Conservation (phyloP, 108 stramenopile species). For the Epithemia pelagica region DNA sequence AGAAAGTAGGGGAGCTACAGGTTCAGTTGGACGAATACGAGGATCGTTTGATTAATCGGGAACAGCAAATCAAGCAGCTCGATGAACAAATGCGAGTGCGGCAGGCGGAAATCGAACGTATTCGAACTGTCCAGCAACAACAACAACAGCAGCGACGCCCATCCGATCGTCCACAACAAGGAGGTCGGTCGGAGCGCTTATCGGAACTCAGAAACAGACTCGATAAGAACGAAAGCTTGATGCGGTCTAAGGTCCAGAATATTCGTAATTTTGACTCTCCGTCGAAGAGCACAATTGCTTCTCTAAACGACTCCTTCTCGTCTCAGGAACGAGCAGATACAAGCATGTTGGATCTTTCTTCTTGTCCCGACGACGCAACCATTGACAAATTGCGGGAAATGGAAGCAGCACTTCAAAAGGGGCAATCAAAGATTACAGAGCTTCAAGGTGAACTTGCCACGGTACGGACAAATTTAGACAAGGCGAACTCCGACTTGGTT, state of each 20-base stretch:
- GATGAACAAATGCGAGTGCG: background rate
- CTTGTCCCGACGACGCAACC: background rate
- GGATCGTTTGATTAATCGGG: background rate
- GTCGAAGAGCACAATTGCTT: too few species aligned
- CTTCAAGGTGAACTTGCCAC: background rate
- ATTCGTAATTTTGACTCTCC: background rate
- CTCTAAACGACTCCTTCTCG: background rate
- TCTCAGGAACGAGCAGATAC: background rate
- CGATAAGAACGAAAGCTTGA: background rate
- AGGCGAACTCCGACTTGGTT: background rate
- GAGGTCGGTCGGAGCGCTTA: background rate
- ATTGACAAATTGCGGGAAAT: background rate
- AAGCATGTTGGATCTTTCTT: background rate
- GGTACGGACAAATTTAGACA: background rate
- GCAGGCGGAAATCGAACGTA: background rate
- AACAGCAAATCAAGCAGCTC: background rate
- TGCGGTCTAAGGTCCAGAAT: background rate
- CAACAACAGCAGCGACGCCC: background rate
- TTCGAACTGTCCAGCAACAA: background rate
- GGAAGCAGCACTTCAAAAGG: background rate
- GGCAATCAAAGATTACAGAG: background rate
- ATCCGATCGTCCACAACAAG: background rate
- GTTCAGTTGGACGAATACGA: background rate
- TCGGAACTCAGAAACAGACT: background rate
- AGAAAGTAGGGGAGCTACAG: background rate